Evolutionary conservation across 768 basidiomycete species (phyloP).

Genomic region (Agaricus subrufescens): DNA sequence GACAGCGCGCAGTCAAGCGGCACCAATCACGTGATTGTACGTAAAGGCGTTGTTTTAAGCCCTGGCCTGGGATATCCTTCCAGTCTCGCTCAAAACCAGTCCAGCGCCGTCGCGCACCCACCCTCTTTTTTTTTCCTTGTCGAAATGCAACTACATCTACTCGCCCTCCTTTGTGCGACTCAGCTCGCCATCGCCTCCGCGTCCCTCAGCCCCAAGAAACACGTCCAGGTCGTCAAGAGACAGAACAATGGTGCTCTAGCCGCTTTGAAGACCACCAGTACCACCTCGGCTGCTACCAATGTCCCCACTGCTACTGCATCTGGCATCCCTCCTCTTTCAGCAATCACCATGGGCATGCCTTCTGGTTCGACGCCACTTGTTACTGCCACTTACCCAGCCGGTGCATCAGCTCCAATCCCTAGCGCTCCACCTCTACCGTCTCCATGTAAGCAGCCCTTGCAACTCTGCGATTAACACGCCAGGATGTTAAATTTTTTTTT

Average conservation of each 20-base stretch:
- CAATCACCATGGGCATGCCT: conserved; percentile 63
- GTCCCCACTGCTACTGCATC: conserved; percentile 28
- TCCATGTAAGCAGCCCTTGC: conserved; percentile 38
- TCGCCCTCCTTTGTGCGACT: conserved; percentile 42
- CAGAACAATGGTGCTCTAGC: conserved; percentile 18
- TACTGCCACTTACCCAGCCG: conserved; percentile 50
- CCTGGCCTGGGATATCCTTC: neutral
- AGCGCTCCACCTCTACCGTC: conserved; percentile 67
- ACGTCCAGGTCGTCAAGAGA: conserved; percentile 34
- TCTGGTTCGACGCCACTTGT: conserved; percentile 42
- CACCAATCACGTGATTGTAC: too few species aligned
- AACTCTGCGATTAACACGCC: neutral
- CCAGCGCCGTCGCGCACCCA: conserved; percentile 13
- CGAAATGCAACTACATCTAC: conserved; percentile 40
- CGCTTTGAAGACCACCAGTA: conserved; percentile 1
- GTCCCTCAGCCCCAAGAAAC: conserved; percentile 26
- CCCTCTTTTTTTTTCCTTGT: conserved; percentile 21
- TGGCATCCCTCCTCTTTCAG: conserved; percentile 49
- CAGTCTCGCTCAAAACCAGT: conserved; percentile 4
- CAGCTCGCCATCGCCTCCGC: conserved; percentile 32
- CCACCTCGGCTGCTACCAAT: conserved; percentile 15
- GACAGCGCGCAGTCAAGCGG: too few species aligned
- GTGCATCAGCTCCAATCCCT: conserved; percentile 55
- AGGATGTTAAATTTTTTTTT: neutral
- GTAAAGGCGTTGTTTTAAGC: too few species aligned